Evolutionary conservation across 2,329 filamentous ascomycete species (phyloP).

Genomic region (Hysterium pulicare): DNA sequence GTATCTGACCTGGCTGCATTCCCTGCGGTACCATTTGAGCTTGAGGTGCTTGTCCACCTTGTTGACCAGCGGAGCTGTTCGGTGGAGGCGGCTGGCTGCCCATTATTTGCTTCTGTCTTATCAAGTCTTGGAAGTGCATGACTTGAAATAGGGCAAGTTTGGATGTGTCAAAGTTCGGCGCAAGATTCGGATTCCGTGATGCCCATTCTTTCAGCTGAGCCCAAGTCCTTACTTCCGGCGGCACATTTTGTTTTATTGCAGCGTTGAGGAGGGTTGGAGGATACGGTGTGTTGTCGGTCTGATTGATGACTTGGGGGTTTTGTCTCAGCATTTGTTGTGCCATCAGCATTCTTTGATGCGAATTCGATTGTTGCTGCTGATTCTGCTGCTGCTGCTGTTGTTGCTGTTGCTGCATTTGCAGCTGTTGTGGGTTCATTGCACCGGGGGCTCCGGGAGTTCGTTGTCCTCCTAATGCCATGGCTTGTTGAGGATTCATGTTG

Average conservation of each 20-base stretch:
- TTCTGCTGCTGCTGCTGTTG: constrained; percentile 16
- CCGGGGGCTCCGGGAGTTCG: too few species aligned
- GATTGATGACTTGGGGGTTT: constrained; percentile 32
- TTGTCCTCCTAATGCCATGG: constrained; percentile 28
- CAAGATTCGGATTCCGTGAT: constrained; percentile 39
- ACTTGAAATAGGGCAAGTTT: constrained; percentile 37
- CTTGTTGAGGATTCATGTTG: constrained; percentile 18
- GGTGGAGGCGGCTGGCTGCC: constrained; percentile 2
- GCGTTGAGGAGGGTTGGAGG: constrained; percentile 26
- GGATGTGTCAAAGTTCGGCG: constrained; percentile 22
- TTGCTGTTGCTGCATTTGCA: constrained; percentile 24
- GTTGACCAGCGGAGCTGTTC: constrained; percentile 8
- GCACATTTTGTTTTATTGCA: constrained; percentile 33
- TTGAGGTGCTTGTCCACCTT: constrained; percentile 31
- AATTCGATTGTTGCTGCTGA: constrained; percentile 20
- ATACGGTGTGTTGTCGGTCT: constrained; percentile 29
- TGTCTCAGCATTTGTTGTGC: constrained; percentile 26
- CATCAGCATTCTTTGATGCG: constrained; percentile 25
- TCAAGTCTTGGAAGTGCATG: constrained; percentile 43
- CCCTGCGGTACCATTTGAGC: constrained; percentile 39
- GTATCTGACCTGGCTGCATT: constrained; percentile 21
- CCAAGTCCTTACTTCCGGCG: constrained; percentile 54
- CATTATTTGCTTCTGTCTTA: constrained; percentile 29
- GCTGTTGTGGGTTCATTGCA: constrained; percentile 17
- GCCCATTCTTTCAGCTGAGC: constrained; percentile 56